phyloP scores from a whole-genome alignment of 208 protist species.

The Sergeia podlipaevii region DNA sequence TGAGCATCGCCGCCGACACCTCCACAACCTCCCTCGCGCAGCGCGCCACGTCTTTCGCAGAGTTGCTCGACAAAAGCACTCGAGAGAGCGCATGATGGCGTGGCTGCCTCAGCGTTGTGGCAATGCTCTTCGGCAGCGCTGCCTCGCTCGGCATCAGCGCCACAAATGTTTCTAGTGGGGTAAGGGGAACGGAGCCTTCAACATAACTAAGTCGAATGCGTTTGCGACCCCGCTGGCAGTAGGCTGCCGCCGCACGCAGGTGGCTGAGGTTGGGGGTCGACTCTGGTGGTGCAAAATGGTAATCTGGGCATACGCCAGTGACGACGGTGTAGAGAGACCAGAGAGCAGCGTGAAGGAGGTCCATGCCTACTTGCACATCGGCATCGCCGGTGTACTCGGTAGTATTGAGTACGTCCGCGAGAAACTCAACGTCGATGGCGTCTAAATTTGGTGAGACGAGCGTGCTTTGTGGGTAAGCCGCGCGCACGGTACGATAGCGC shows the following conservation, averaged over 20 bases:
- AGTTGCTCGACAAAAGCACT: slow-evolving; percentile 50
- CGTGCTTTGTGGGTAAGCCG: slow-evolving; percentile 36
- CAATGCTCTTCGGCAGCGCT: slow-evolving; percentile 45
- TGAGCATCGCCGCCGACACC: slow-evolving; percentile 33
- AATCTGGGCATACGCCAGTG: slow-evolving; percentile 46
- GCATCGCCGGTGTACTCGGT: slow-evolving; percentile 58
- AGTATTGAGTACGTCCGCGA: slow-evolving; percentile 63
- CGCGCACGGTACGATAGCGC: slow-evolving; percentile 69
- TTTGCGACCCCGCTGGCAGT: slow-evolving; percentile 22
- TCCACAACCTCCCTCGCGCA: slow-evolving; percentile 48
- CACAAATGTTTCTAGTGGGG: slow-evolving; percentile 75
- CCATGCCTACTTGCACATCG: slow-evolving; percentile 25
- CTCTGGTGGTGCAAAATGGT: slow-evolving; percentile 30
- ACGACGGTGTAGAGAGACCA: slow-evolving; percentile 49
- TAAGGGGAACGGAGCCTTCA: slow-evolving; percentile 38
- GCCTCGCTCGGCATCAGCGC: slow-evolving; percentile 82
- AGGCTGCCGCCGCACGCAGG: slow-evolving; percentile 50
- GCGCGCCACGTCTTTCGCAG: slow-evolving; percentile 33
- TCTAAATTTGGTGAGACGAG: slow-evolving; percentile 46
- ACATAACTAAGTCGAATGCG: slow-evolving; percentile 9
- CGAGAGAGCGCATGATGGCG: slow-evolving; percentile 31
- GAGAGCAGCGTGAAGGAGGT: slow-evolving; percentile 40
- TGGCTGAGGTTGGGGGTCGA: slow-evolving; percentile 52
- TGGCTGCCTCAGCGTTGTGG: slow-evolving; percentile 30
- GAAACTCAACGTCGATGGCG: slow-evolving; percentile 52